Conservation (phyloP, 2,329 filamentous ascomycete genomes). For the Cladosporium oxysporum region DNA sequence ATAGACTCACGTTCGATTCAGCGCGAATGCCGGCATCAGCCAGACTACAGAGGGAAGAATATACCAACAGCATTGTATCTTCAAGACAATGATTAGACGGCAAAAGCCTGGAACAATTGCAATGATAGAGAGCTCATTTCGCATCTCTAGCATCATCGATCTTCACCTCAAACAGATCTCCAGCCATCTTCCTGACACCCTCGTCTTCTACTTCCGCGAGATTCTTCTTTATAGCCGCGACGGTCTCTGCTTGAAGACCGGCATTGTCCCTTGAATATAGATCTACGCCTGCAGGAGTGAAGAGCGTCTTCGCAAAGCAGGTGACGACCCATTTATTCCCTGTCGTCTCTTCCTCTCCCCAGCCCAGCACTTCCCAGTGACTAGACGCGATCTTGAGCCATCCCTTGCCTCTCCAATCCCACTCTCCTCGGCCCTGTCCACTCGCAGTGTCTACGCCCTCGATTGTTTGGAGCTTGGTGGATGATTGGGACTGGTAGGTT, state of each 20-base stretch:
- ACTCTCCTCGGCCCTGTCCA: constrained; percentile 44
- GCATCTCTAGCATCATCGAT: constrained; percentile 33
- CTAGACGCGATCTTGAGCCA: constrained; percentile 70
- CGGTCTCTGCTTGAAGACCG: constrained; percentile 61
- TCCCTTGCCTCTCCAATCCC: constrained; percentile 79
- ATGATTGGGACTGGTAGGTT: constrained; percentile 61
- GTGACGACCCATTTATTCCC: constrained; percentile 70
- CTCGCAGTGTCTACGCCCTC: constrained; percentile 62
- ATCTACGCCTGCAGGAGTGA: constrained; percentile 80
- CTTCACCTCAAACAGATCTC: constrained; percentile 51
- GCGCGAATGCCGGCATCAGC: too few relatives aligned
- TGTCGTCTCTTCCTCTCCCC: constrained; percentile 57
- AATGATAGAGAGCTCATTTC: neutral
- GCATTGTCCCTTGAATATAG: constrained; percentile 67
- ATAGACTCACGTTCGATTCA: too few relatives aligned
- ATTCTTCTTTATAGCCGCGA: constrained; percentile 57
- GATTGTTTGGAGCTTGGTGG: constrained; percentile 58
- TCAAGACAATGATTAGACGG: neutral
- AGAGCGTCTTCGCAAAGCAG: constrained; percentile 80
- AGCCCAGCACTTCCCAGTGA: constrained; percentile 81
- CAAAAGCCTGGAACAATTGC: neutral
- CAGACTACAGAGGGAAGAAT: too few relatives aligned
- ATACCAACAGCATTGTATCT: too few relatives aligned
- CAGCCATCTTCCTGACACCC: constrained; percentile 56
- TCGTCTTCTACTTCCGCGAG: constrained; percentile 54